Base-by-base conservation (phyloP, 176 grass and related monocot species). In the Metroxylon sagu region DNA sequence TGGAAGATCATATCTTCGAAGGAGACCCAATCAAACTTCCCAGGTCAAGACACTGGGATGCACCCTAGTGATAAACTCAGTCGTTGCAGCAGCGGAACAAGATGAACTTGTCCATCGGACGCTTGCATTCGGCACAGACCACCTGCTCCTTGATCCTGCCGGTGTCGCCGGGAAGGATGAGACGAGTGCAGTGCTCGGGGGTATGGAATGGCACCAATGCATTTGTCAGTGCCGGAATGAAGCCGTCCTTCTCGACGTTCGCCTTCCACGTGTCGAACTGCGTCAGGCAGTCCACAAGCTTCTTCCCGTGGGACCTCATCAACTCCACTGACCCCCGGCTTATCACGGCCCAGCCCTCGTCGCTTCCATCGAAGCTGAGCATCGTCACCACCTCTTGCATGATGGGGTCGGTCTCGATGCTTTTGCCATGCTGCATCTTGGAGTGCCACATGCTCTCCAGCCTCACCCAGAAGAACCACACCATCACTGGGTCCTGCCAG, bases 401-500 rank as follows among this genome's bases (percentile, higher is more conserved):
- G 56, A 82, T 82, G n/a, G 27, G 23, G 61, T 82, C 79, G 17
- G 72, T 39, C 15, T 82, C 79, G 4, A 66, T 50, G 39, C 26
- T 76, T 54, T 71, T 71, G 0, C 70, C 73, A 49, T 67, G 67
- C 29, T 82, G 79, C 61, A 82, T 77, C 54, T 77, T 82, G 28
- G 79, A 82, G 29, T 82, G 67, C 66, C 74, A 70, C 79, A 82
- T 82, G 55, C 73, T 82, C 65, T 82, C 79, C 7, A 82, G 67
- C 28, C 79, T 67, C 29, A 77, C 73, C 79, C 79, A 82, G 56
- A 82, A 82, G 56, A 82, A 82, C 79, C 79, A 82, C 10, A 77
- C 25, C 79, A 77, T 82, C 52, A 53, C 52, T 7, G 52, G 17
- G 52, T 53, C 52, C 5, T 18, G 52, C 52, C 18, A 53, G 52